Evolutionary conservation across 2,329 filamentous ascomycete species (phyloP).

Genomic region (Trichoderma harzianum): DNA sequence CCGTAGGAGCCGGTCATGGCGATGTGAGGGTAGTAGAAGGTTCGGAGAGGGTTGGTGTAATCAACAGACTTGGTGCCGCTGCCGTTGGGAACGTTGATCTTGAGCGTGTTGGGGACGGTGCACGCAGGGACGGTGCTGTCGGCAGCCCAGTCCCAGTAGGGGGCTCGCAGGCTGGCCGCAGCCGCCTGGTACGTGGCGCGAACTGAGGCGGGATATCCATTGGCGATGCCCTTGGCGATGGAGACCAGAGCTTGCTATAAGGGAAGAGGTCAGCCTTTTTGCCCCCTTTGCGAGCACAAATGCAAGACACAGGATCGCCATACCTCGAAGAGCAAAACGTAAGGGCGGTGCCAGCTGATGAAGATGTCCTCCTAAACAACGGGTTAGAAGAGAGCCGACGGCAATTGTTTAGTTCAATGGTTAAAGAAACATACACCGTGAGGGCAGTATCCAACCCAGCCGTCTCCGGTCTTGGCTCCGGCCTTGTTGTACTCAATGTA

Average conservation of each 20-base stretch:
- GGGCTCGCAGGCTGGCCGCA: constrained; percentile 45
- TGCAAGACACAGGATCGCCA: not conserved
- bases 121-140: constrained; percentile 42
- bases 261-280: constrained; percentile 8
- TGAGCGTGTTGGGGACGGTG: constrained; percentile 34
- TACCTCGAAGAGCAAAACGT: constrained; percentile 53
- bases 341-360: constrained; percentile 55
- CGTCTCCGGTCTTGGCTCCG: constrained; percentile 29
- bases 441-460: constrained; percentile 44
- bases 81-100: constrained; percentile 41
- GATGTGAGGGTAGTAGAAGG: constrained; percentile 46
- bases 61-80: constrained; percentile 28
- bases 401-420: not conserved
- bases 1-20: constrained; percentile 39
- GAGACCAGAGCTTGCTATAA: constrained; percentile 49
- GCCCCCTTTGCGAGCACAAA: not conserved
- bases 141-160: constrained; percentile 55
- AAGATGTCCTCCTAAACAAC: constrained; percentile 45
- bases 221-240: constrained; percentile 45
- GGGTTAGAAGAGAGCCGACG: not conserved
- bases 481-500: constrained; percentile 42
- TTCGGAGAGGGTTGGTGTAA: constrained; percentile 51
- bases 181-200: constrained; percentile 40
- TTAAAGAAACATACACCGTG: constrained; percentile 38
- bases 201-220: constrained; percentile 37